Conservation (phyloP, 345 rosid genomes). For the Heritiera littoralis region DNA sequence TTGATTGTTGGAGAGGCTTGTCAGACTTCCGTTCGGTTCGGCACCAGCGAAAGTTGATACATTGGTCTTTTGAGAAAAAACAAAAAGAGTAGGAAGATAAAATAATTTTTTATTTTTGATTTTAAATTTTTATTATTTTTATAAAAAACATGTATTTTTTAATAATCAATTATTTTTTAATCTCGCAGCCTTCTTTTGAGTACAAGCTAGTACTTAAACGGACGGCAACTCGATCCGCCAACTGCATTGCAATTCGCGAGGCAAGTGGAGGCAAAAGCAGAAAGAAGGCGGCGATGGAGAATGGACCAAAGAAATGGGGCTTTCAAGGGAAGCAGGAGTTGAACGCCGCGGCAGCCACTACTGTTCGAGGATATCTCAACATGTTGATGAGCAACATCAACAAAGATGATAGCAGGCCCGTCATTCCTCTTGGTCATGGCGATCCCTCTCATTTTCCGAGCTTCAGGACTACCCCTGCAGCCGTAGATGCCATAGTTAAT, state of each 20-base stretch:
- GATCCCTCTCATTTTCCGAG: slow-evolving; percentile 64
- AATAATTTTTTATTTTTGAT: no score
- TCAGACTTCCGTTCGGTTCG: no score
- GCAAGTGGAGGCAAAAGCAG: not conserved
- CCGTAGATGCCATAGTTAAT: slow-evolving; percentile 57
- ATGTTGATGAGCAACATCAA: not conserved
- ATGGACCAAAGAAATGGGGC: slow-evolving; percentile 29
- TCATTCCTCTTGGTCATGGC: slow-evolving; percentile 67
- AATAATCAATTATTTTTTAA: no score
- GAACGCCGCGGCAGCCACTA: not conserved
- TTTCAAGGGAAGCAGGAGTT: slow-evolving; percentile 17
- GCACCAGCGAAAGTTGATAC: no score
- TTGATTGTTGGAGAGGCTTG: no score
- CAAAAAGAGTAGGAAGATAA: no score
- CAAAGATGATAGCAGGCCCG: slow-evolving; percentile 35
- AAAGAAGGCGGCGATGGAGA: slow-evolving; percentile 12
- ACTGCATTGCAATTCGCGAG: no score
- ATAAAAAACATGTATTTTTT: no score
- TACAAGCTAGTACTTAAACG: not conserved
- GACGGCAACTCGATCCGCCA: not conserved
- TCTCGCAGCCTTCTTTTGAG: no score
- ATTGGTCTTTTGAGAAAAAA: no score
- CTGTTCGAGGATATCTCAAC: not conserved
- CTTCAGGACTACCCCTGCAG: slow-evolving; percentile 50
- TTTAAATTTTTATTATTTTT: no score